Conservation (phyloP, 2,329 filamentous ascomycete genomes). For the Alternaria viburni region DNA sequence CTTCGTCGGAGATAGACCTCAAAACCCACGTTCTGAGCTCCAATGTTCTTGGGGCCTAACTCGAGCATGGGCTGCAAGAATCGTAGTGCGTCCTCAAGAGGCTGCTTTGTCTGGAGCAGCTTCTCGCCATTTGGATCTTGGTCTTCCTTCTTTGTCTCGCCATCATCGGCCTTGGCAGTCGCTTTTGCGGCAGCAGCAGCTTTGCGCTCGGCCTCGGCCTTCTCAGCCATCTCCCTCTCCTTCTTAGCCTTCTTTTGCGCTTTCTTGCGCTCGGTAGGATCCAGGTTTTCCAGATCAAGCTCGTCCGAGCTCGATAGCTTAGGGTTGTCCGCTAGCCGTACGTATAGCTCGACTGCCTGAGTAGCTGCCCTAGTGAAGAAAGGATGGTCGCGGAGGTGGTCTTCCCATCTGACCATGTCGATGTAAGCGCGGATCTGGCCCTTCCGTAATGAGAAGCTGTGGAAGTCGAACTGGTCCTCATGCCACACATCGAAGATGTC, state of each 20-base stretch:
- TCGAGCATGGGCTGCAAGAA: conserved; percentile 83
- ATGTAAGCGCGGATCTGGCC: conserved; percentile 94
- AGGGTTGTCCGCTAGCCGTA: conserved; percentile 78
- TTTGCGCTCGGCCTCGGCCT: conserved; percentile 77
- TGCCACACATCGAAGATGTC: conserved; percentile 98
- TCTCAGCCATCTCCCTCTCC: conserved; percentile 72
- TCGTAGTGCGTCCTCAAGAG: conserved; percentile 85
- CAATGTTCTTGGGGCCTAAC: conserved; percentile 78
- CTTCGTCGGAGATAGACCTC: conserved; percentile 86
- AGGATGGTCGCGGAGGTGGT: conserved; percentile 86
- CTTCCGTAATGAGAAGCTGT: conserved; percentile 95
- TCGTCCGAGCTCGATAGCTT: conserved; percentile 67
- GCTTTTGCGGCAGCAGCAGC: conserved; percentile 73
- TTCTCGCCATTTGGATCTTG: conserved; percentile 84
- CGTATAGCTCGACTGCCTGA: conserved; percentile 79
- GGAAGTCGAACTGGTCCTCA: conserved; percentile 99
- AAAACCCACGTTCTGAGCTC: conserved; percentile 84
- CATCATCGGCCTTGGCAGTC: conserved; percentile 65
- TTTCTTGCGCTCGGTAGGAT: conserved; percentile 77
- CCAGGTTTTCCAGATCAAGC: conserved; percentile 59
- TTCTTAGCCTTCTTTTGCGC: conserved; percentile 89
- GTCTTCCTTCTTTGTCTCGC: conserved; percentile 82
- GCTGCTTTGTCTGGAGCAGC: conserved; percentile 80
- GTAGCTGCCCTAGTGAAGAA: conserved; percentile 88
- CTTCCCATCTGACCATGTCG: conserved; percentile 97